Conservation (phyloP, 495 filamentous ascomycete genomes). For the Tuber aestivum region DNA sequence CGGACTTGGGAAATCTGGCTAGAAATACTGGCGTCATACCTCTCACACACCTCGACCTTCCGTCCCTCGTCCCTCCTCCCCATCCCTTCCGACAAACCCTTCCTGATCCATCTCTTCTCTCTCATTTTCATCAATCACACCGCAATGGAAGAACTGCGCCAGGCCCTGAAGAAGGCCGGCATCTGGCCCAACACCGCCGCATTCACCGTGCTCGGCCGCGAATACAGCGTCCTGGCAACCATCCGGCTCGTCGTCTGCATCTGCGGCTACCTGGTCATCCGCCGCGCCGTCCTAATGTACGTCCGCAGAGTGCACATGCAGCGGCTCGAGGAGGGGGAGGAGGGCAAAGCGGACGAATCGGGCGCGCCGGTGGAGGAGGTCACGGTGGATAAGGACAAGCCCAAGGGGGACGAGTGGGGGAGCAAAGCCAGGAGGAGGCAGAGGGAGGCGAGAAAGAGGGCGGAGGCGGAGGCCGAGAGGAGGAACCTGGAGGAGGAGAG, state of each 20-base stretch:
- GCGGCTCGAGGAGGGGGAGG: conserved; percentile 12
- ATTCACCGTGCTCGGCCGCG: conserved; percentile 23
- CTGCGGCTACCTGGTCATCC: conserved; percentile 30
- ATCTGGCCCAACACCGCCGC: conserved; percentile 20
- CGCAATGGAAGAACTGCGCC: conserved; percentile 19
- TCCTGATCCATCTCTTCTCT: background rate
- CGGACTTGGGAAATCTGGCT: background rate
- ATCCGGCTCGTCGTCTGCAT: conserved; percentile 29
- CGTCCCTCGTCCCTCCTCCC: background rate
- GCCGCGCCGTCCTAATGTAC: conserved; percentile 26
- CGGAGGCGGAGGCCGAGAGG: conserved; percentile 28
- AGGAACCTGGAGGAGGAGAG: conserved; percentile 15
- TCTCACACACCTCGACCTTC: no score
- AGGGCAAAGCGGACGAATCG: no score
- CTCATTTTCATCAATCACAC: background rate
- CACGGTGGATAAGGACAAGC: conserved; percentile 10
- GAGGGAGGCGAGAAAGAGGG: background rate
- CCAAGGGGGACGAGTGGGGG: conserved; percentile 23
- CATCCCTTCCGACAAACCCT: background rate
- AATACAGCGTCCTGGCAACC: conserved; percentile 22
- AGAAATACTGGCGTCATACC: background rate
- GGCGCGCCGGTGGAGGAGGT: conserved; percentile 13
- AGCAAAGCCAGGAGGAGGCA: conserved; percentile 14
- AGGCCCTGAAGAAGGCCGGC: conserved; percentile 9
- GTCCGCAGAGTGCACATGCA: conserved; percentile 25